Evolutionary conservation across 2,329 filamentous ascomycete species (phyloP).

Genomic region (Penicillium sp.): DNA sequence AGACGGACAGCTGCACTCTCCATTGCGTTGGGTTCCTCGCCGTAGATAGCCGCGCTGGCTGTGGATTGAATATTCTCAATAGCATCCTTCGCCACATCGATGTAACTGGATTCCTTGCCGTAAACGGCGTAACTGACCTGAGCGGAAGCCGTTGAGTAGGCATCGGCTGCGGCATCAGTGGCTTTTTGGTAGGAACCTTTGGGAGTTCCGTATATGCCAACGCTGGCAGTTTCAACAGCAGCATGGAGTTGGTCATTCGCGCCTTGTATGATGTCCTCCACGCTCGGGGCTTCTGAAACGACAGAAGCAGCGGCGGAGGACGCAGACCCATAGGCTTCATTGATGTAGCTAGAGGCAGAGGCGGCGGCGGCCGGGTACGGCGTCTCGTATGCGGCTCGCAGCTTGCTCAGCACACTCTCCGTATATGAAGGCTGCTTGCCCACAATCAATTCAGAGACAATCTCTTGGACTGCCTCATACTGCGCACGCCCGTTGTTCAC

Average conservation of each 20-base stretch:
- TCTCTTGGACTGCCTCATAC: slow-evolving; percentile 66
- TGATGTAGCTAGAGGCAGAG: slow-evolving; percentile 53
- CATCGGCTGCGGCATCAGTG: slow-evolving; percentile 52
- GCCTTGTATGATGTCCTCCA: slow-evolving; percentile 58
- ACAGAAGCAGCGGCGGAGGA: slow-evolving; percentile 31
- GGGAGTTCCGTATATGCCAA: slow-evolving; percentile 56
- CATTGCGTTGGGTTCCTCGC: slow-evolving; percentile 40
- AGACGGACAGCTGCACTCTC: slow-evolving; percentile 32
- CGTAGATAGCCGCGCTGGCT: slow-evolving; percentile 57
- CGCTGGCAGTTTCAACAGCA: slow-evolving; percentile 58
- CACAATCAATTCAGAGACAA: slow-evolving; percentile 72
- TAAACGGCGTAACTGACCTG: slow-evolving; percentile 55
- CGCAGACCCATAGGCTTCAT: slow-evolving; percentile 45
- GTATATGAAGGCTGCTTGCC: slow-evolving; percentile 80
- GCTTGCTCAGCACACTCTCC: slow-evolving; percentile 70
- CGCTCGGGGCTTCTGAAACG: slow-evolving; percentile 55
- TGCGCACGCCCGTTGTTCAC: slow-evolving; percentile 60
- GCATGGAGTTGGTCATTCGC: slow-evolving; percentile 56
- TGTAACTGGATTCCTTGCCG: slow-evolving; percentile 51
- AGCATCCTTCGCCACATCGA: slow-evolving; percentile 52
- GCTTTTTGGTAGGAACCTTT: slow-evolving; percentile 55
- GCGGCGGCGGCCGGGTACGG: slow-evolving; percentile 45
- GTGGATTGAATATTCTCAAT: slow-evolving; percentile 54
- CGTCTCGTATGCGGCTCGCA: slow-evolving; percentile 70
- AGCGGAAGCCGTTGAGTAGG: slow-evolving; percentile 50